Base-by-base conservation (phyloP, 1,284 basidiomycete genomes). In the Cerioporus squamosus region DNA sequence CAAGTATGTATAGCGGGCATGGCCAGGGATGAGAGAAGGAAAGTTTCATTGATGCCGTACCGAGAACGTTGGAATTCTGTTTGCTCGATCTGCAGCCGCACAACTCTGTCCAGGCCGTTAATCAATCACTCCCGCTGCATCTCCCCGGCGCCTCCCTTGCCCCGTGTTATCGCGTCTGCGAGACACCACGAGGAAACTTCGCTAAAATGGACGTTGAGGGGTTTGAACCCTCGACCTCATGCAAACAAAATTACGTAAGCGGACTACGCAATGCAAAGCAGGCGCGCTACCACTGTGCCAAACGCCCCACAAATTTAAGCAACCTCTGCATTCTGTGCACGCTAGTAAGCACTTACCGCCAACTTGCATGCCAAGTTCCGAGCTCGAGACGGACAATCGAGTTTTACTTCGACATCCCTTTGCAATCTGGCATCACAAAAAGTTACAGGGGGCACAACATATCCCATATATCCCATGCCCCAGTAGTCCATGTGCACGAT, bases 81-180 rank as follows among this genome's bases (percentile, higher is more conserved):
- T 61, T 57, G 57, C 63, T 59, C 55, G 60, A 61, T 64, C 51
- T 55, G 55, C 60, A 58, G 51, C 42, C 49, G 60, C 62, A 51
- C 44, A 51, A 55, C 42, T 51, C 43, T 29, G 38, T 57, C 62
- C 64, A 53, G 64, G 59, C 62, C 61, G 53, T 62, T 60, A 62
- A 67, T 64, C 63, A 66, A 72, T 72, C 66, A 66, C 62, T 68
- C 63, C 65, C 61, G 65, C 67, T 68, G 68, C 64, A 67, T 51
- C 48, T 53, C 38, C 53, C 51, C 64, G 45, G 54, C 54, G 49
- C 47, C 55, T n/a, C n/a, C n/a, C 10, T 55, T 50, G 14, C 8
- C 33, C 33, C 8, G 6, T 61, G 56, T 57, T 54, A 62, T 44
- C 33, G 36, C 33, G 33, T 10, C 33, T 10, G 12, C 10, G 3